Evolutionary conservation across 2,329 filamentous ascomycete genomes (phyloP).

Genomic region (Gliomastix tumulicola): DNA sequence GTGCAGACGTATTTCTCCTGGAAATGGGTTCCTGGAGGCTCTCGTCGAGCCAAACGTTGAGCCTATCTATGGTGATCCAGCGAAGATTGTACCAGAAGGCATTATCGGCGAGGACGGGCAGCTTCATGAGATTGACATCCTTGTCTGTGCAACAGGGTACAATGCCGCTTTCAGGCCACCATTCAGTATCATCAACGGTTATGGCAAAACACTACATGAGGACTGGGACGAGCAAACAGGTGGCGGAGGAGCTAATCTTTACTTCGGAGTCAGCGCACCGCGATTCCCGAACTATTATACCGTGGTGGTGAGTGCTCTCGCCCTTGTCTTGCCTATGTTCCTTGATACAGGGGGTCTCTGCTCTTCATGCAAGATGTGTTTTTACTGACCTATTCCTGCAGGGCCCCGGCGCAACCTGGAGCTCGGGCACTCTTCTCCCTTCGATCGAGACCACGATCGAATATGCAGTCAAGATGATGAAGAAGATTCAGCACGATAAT

Average conservation of each 20-base stretch:
- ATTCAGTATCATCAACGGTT: conserved; percentile 28
- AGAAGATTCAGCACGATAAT: conserved; percentile 25
- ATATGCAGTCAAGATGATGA: conserved; percentile 27
- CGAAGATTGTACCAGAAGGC: conserved; percentile 21
- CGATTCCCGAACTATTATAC: conserved; percentile 38
- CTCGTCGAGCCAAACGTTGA: conserved; percentile 16
- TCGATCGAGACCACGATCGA: conserved; percentile 33
- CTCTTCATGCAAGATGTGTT: too few species aligned
- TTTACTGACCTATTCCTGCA: too few species aligned
- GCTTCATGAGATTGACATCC: conserved; percentile 18
- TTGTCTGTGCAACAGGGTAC: conserved; percentile 33
- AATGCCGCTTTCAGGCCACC: conserved; percentile 27
- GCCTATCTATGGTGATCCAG: conserved; percentile 28
- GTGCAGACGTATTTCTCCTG: conserved; percentile 39
- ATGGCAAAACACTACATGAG: conserved; percentile 30
- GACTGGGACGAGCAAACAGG: conserved; percentile 33
- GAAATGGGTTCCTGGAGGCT: conserved; percentile 34
- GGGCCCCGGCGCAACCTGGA: conserved; percentile 32
- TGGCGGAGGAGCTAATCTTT: conserved; percentile 37
- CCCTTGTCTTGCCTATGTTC: too few species aligned
- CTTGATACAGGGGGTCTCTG: too few species aligned
- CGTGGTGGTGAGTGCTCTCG: conserved; percentile 13
- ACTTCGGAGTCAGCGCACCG: conserved; percentile 35
- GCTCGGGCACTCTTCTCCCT: conserved; percentile 31
- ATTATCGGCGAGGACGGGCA: conserved; percentile 16